Evolutionary conservation across 108 stramenopile genomes (phyloP).

Genomic region (Chaetoceros tenuissimus): DNA sequence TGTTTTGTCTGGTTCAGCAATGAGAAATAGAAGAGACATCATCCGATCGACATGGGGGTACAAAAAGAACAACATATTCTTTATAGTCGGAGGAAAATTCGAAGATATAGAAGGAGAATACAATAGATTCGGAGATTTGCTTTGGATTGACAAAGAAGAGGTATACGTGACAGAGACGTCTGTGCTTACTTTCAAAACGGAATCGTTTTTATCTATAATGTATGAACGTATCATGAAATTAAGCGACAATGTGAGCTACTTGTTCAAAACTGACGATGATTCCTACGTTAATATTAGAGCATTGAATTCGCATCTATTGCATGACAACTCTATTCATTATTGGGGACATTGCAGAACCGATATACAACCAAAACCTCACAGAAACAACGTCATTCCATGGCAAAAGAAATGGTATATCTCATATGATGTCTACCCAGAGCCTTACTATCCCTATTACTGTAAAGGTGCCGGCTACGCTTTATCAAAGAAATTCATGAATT

Average conservation of each 20-base stretch:
- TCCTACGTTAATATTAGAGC: slow-evolving; percentile 7
- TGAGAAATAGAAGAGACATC: not conserved
- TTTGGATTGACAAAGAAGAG: slow-evolving; percentile 14
- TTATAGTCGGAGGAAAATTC: slow-evolving; percentile 8
- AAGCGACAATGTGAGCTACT: not conserved
- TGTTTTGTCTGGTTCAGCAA: not conserved
- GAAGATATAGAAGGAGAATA: slow-evolving; percentile 11
- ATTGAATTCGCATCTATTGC: slow-evolving; percentile 1
- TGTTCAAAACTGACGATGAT: slow-evolving; percentile 20
- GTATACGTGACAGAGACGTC: not conserved
- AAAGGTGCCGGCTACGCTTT: not conserved
- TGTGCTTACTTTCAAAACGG: slow-evolving; percentile 13
- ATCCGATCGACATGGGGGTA: slow-evolving; percentile 4
- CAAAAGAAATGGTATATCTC: not conserved
- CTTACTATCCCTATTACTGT: not conserved
- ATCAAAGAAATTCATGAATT: not conserved
- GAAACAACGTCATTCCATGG: not conserved
- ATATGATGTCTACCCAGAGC: not conserved
- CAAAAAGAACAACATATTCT: slow-evolving; percentile 1
- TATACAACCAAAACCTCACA: not conserved
- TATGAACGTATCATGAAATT: not conserved
- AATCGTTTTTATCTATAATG: slow-evolving; percentile 4
- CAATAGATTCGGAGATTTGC: slow-evolving; percentile 3
- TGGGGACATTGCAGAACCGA: not conserved
- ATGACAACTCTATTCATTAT: not conserved